These are phyloP conservation scores for Malus sylvestris DNA, from an alignment of 306 rosid species.

Conservation along the genomic window DNA sequence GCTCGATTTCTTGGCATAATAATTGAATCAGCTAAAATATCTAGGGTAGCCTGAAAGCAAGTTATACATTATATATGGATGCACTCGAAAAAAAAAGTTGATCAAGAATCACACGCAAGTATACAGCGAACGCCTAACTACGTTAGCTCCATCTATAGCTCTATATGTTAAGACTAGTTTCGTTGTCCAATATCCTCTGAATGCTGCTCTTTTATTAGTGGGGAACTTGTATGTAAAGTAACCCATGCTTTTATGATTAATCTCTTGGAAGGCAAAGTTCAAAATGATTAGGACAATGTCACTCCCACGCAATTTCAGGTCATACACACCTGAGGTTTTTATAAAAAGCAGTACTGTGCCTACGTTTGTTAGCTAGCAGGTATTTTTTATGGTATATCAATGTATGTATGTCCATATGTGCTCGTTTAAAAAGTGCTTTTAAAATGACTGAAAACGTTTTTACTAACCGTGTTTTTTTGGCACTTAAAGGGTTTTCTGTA, in stretches of 20 bases:
- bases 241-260: background rate
- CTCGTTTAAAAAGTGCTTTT: too few relatives aligned
- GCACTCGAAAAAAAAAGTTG: background rate
- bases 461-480: rapidly evolving
- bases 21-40: background rate
- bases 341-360: background rate
- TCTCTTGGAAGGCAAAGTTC: background rate
- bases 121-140: background rate
- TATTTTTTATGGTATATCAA: background rate
- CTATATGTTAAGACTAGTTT: background rate
- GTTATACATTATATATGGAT: background rate
- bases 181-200: too few relatives aligned
- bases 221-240: background rate
- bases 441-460: too few relatives aligned
- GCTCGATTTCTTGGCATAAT: background rate
- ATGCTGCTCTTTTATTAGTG: background rate
- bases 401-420: too few relatives aligned
- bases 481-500: too few relatives aligned
- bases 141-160: background rate
- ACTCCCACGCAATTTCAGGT: background rate
- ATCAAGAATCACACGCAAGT: background rate
- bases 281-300: background rate
- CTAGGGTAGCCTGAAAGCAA: background rate
- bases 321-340: background rate
- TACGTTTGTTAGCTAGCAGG: background rate